phyloP scores from a whole-genome alignment of 306 rosid species.

The Prunus davidiana region DNA sequence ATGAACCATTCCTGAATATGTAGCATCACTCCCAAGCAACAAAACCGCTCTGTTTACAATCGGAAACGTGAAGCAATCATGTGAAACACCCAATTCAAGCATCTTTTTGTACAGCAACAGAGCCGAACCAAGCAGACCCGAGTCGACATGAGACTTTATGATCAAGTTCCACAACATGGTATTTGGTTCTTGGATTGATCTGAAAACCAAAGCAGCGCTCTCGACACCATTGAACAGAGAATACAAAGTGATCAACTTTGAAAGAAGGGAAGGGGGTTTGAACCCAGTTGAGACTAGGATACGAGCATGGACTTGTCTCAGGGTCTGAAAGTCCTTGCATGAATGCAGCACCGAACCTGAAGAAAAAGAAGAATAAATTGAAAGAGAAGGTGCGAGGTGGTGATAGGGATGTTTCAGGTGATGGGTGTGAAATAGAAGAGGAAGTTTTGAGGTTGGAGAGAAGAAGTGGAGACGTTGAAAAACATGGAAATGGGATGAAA shows the following conservation, averaged over 20 bases:
- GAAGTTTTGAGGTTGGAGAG: no score
- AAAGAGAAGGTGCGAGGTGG: background rate
- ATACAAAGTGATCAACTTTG: slow-evolving; percentile 28
- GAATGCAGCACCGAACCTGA: no score
- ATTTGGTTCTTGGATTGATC: slow-evolving; percentile 15
- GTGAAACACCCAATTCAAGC: slow-evolving; percentile 40
- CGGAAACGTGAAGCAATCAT: slow-evolving; percentile 47
- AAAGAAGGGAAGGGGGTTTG: slow-evolving; percentile 6
- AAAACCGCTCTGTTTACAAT: slow-evolving; percentile 34
- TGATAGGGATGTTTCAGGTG: slow-evolving; percentile 28
- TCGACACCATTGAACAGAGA: slow-evolving; percentile 29
- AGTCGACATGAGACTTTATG: slow-evolving; percentile 36
- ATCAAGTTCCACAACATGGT: slow-evolving; percentile 43
- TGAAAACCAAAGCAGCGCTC: slow-evolving; percentile 31
- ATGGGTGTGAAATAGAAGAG: slow-evolving; percentile 44
- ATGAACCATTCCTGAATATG: slow-evolving; percentile 48
- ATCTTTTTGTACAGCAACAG: slow-evolving; percentile 36
- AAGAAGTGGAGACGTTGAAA: no score
- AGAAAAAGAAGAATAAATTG: background rate
- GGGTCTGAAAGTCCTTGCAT: background rate
- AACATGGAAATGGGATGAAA: no score
- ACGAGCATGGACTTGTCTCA: slow-evolving; percentile 34
- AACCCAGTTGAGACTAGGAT: slow-evolving; percentile 31
- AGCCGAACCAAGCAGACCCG: slow-evolving; percentile 33
- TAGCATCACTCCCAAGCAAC: slow-evolving; percentile 10